These are phyloP conservation scores for Neurospora sp. DNA, from an alignment of 495 filamentous ascomycete genomes.

Conservation along the genomic window DNA sequence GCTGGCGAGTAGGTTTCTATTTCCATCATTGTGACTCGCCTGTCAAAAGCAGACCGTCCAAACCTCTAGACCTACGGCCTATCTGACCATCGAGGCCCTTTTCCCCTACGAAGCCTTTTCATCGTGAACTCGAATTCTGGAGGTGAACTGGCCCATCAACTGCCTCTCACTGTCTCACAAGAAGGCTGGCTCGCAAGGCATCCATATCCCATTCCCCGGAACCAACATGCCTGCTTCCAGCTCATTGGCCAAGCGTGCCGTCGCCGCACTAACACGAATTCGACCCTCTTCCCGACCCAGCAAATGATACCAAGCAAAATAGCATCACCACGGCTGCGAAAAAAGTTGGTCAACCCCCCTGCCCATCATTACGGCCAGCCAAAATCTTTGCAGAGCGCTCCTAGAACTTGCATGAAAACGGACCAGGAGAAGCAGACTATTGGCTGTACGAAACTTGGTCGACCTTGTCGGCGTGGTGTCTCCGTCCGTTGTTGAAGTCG, in stretches of 20 bases:
- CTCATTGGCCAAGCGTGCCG: neutral
- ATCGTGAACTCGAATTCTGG: neutral
- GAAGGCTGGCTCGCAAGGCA: neutral
- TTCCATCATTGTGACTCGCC: neutral
- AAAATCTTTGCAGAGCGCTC: neutral
- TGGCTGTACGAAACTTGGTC: neutral
- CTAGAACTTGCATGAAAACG: neutral
- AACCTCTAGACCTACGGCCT: neutral
- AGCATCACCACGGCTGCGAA: neutral
- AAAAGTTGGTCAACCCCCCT: neutral
- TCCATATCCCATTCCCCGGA: neutral
- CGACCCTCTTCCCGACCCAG: neutral
- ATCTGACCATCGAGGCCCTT: neutral
- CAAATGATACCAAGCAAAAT: neutral
- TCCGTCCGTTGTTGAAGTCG: neutral
- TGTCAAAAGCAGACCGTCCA: neutral
- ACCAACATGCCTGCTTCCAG: neutral
- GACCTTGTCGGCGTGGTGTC: neutral
- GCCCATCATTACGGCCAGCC: neutral
- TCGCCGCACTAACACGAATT: neutral
- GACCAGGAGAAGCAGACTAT: neutral
- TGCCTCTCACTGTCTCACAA: neutral
- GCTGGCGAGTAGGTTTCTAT: neutral
- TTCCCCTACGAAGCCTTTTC: neutral
- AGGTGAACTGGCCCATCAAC: neutral